Base-by-base conservation (phyloP, 2,329 filamentous ascomycete genomes). In the Alternaria infectoria region DNA sequence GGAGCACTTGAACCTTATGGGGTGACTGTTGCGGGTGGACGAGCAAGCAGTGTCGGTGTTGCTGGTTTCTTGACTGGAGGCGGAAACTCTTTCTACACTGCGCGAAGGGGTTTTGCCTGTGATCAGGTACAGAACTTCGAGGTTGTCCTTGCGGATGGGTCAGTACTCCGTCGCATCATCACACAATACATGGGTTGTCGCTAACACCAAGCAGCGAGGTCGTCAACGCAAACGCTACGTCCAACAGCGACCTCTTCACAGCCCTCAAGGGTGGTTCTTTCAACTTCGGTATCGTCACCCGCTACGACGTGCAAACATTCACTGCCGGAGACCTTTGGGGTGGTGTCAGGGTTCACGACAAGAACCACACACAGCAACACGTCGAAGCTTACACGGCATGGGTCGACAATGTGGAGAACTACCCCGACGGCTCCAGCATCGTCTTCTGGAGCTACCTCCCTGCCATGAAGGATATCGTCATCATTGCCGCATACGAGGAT, bases 91-190 rank as follows among this genome's bases (percentile, higher is more conserved):
- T 77, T 69, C 55, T 74, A 69, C 47, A 66, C 68, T 25, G 65
- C 62, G 19, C 62, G 64, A 12, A 55, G 69, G 44, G 75, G 74
- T 9, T 74, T 61, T 57, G 74, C 54, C 17, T 75, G 65, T 61
- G 76, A 71, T 68, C 75, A 62, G 45, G 73, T 72, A 5, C 57
- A 47, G 44, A 79, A 79, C 26, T 74, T 54, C 40, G 74, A 80
- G 51, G 65, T 82, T n/a, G 79, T 82, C 6, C 74, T 81, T 36
- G 78, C 79, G 36, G 70, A 69, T 51, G 81, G 80, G 40, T 72
- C 10, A 49, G 64, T 68, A 19, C 19, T 10, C 12, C 17, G 3
- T 40, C 9, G 15, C 36, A 13, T 9, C 5, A 21, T 26, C 6
- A 1, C 9, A 9, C 23, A 7, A 13, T 23, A 9, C 7, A 74